Percentiles rank a stretch among this genome's conserved stretches.
Evolutionary conservation across 805 yeast species (phyloP).

Genomic region (Maudiozyma bulderi): DNA sequence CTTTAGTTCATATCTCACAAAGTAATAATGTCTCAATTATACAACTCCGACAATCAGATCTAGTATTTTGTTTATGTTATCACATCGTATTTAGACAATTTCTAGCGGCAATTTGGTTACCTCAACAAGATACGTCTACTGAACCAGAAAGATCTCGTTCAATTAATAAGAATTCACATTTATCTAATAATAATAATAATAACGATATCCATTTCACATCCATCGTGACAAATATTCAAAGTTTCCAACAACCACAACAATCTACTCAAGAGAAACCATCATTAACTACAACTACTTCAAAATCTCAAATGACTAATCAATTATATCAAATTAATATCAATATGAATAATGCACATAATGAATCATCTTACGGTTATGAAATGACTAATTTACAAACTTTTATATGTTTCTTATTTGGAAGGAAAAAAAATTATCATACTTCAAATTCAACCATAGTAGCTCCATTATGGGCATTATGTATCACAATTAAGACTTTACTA

Average conservation of each 20-base stretch:
- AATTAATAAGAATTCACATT: background rate
- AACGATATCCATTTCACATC: too few species aligned
- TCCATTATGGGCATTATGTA: slow-evolving; percentile 46
- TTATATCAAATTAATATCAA: slow-evolving; percentile 16
- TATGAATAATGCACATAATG: slow-evolving; percentile 2
- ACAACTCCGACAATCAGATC: background rate
- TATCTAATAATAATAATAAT: background rate
- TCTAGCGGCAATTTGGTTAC: slow-evolving; percentile 1
- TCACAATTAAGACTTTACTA: slow-evolving; percentile 42
- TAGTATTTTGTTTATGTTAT: slow-evolving; percentile 19
- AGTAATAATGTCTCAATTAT: background rate
- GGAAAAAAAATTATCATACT: slow-evolving; percentile 14
- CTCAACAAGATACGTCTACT: background rate
- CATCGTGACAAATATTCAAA: background rate
- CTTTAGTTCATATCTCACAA: slow-evolving; percentile 11
- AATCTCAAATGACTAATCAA: slow-evolving; percentile 12
- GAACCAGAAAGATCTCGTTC: slow-evolving; percentile 15
- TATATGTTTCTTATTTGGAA: slow-evolving; percentile 22
- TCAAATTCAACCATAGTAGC: slow-evolving; percentile 25
- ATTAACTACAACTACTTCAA: background rate
- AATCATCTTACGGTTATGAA: background rate
- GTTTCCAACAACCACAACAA: background rate
- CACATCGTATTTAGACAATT: slow-evolving; percentile 23
- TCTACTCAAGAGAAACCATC: background rate
- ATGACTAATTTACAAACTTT: slow-evolving; percentile 23